These are phyloP conservation scores for Corynascus novoguineensis DNA, from an alignment of 495 filamentous ascomycete genomes.

Conservation along the genomic window DNA sequence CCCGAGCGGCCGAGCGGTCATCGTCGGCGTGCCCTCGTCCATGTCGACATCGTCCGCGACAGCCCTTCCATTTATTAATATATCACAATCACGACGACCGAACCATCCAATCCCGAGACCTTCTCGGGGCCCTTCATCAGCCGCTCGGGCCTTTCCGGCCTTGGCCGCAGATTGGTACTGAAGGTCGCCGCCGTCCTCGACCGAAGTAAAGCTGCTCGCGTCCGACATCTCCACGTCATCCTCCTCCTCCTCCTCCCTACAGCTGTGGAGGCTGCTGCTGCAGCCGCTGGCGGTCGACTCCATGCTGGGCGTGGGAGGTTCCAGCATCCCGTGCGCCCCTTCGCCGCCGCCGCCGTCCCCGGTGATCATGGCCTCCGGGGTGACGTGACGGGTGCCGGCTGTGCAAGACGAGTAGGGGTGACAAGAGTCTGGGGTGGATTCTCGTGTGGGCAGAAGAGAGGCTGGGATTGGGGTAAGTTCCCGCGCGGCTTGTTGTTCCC, in stretches of 20 bases:
- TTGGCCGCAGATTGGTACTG: neutral
- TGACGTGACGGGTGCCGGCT: neutral
- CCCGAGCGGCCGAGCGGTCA: constrained; percentile 14
- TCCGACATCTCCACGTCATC: constrained; percentile 44
- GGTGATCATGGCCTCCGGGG: neutral
- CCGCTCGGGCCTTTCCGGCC: constrained; percentile 1
- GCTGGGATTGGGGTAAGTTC: constrained; percentile 19
- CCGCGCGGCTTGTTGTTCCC: neutral
- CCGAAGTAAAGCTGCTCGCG: constrained; percentile 30
- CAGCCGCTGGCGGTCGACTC: constrained; percentile 19
- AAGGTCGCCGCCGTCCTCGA: constrained; percentile 19
- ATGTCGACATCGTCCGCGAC: constrained; percentile 28
- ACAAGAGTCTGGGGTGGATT: constrained; percentile 1
- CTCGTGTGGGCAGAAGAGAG: constrained; percentile 3
- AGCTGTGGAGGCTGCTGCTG: constrained; percentile 1
- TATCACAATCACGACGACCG: neutral
- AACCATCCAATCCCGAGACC: neutral
- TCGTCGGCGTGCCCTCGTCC: constrained; percentile 32
- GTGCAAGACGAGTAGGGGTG: neutral
- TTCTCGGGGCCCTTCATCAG: neutral
- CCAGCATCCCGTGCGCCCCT: neutral
- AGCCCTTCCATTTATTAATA: too few relatives aligned
- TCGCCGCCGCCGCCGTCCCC: neutral
- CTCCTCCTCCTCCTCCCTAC: constrained; percentile 28
- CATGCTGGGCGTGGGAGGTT: constrained; percentile 17